Base-by-base conservation (phyloP, 2,329 filamentous ascomycete genomes). In the Myriosclerotinia scirpicola region DNA sequence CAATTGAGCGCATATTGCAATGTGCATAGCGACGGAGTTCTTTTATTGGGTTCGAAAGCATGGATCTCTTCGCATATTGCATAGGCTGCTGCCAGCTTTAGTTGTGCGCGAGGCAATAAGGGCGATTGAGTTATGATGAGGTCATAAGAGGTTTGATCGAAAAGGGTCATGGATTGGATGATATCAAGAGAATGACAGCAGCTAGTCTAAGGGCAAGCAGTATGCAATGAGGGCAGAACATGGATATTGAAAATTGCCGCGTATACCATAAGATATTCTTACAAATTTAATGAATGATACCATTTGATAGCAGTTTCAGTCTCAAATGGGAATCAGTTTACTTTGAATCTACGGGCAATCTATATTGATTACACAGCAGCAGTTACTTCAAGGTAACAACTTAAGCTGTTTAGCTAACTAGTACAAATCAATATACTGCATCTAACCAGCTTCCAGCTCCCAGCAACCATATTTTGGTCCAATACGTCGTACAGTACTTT, bases 21-120 rank as follows among this genome's bases (percentile, higher is more conserved):
- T 56, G 52, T 69, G 68, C 71, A 72, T 72, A 73, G 70, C 71
- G 71, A 67, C 61, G 71, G 71, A 70, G 70, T 72, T 69, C 14
- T 50, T 56, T 53, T 46, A 48, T 59, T 20, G 20, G 26, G 11
- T 59, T 48, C 26, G 26, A 22, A 11, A 20, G 44, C 20, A 36
- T 44, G 42, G 56, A 8, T 48, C 4, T 48, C 14, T 46, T 59
- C 26, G 15, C 8, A 46, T 7, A 22, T 11, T 36, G 26, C 26
- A 59, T 59, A 12, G 36, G 42, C 30, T 46, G 36, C 42, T 9
- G 22, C 42, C 26, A 17, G 17, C 11, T 48, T 48, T 22, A 17
- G 8, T 34, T 46, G 44, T n/a, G n/a, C 12, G 42, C 20, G 30
- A 48, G 30, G 20, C 15, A 50, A 46, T 8, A 22, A 7, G 46